Evolutionary conservation across 73 alveolate genomes (phyloP), one percentile per base, ranked within the genome.

Genomic region (Stentor roeselii): DNA sequence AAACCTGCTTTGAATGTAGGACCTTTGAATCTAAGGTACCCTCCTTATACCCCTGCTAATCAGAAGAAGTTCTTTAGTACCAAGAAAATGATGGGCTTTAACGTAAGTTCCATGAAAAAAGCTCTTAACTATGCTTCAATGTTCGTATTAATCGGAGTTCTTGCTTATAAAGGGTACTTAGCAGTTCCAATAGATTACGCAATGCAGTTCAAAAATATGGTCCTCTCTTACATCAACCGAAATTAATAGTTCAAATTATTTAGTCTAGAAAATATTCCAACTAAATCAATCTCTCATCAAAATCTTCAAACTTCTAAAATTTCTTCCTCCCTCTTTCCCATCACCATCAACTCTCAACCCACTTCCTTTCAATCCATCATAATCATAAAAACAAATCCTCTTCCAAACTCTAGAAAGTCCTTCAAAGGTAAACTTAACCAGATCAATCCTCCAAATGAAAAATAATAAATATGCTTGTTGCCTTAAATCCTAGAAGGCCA

Each of bases 11-110:
- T 93, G 82, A 92, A 90, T 60, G 42, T 89, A 36, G 85, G 80
- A 59, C 97, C 96, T 3, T 60, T 88, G 78, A 86, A 88, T 75
- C 40, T 88, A 35, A 87, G 97, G 59, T 94, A 88, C 86, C 99
- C 99, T 30, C 99, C 99, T 67, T 96, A 78, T 88, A 84, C 92
- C 30, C 90, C 59, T 39, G 74, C 37, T 6, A 91, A 89, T 31
- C 35, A 84, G 74, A 76, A 41, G 40, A 82, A 40, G 3, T 42
- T 85, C 21, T 11, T 11, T 50, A 50, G 67, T 6, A 6, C 21
- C 21, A 50, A 50, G 21, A 21, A 21, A 21, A 11, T 6, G 67
- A 50, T 50, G 67, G 21, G 21, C 67, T 50, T 50, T 21, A 11
- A 6, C 6, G 30, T 50, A 21, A 50, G 67, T 11, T 50, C 67